Base-by-base conservation (phyloP, 495 filamentous ascomycete genomes). In the Penicillium pancosmium region DNA sequence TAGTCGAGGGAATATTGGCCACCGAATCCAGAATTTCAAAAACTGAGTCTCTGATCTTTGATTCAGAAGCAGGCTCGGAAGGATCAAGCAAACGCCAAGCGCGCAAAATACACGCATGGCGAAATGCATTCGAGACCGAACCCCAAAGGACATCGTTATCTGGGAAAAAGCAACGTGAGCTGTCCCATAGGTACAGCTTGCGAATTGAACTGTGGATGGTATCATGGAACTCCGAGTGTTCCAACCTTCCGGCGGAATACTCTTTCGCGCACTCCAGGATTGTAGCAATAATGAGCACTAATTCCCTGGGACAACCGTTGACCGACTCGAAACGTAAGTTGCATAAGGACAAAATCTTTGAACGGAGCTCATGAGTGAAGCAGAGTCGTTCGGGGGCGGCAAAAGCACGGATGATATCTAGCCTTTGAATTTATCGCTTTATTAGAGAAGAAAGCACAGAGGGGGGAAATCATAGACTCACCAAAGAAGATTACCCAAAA, bases 401-500 rank as follows among this genome's bases (percentile, higher is more conserved):
- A 55, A 77, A 71, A 19, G 71, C 67, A 7, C 74, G 71, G 35
- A 77, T 73, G 8, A 77, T 74, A 61, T 77, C 74, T 12, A 77
- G 60, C 74, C 41, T 44, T 44, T 44, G 41, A 15, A 12, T 2
- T 71, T 73, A 12, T 4, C 3, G 25, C 19, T 41, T 18, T 21
- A 23, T 38, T 8, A 12, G 50, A 56, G 15, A 58, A 15, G 7
- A 18, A 21, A 21, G 1, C 12, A 38, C 21, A 3, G 25, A 18
- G 11, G 25, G 38, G 2, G 35, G 5, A 1, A 43, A 1, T 31
- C 2, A 13, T 19, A 2, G 31, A 55, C 64, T 53, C 48, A 71
- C 74, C 74, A 77, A 9, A 69, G 68, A 19, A 77, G 55, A 27
- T 77, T 77, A 0, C 74, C 72, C 3, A 77, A 43, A 49, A 77